Base-by-base conservation (phyloP, 73 alveolate genomes). In the Durusdinium trenchii region DNA sequence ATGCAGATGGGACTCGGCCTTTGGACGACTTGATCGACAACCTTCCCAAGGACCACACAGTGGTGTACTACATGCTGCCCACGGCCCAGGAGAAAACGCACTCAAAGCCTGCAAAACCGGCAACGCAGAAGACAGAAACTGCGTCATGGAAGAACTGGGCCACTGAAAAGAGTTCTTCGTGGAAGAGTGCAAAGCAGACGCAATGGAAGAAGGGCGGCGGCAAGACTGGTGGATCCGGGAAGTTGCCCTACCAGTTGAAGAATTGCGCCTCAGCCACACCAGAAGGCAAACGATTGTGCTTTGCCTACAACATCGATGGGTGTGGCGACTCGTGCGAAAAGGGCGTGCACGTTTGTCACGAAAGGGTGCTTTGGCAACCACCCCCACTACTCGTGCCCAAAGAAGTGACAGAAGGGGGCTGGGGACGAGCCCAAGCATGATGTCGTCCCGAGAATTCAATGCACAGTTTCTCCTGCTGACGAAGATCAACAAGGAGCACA, bases 251-350 rank as follows among this genome's bases (percentile, higher is more conserved):
- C 47, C 62, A 46, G 2, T 35, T 79, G 40, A 45, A 48, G 30
- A 67, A 67, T 3, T 79, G 90, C 28, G 90, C 69, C 3, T 43
- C 69, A 1, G 23, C 69, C n/a, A 36, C 28, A 2, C 47, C 62
- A 3, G 47, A 79, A 3, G 90, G 67, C 3, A 6, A 26, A 42
- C n/a, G 87, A 12, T 6, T 76, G 23, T 76, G 87, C 87, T 76
- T 76, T 47, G 87, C 87, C 36, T 76, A 14, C 87, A 76, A 76
- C 61, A 38, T 76, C 38, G 61, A 43, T 28, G 87, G 87, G 3
- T 76, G 87, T 61, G 61, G 9, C 61, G 23, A 23, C 7, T 10
- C 36, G 84, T 71, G 84, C 28, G 16, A 6, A 36, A 6, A 50
- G 84, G 6, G 12, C 28, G 18, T 61, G 43, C 61, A 38, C 18